These are phyloP conservation scores for Poteriospumella lacustris DNA, from an alignment of 108 stramenopile genomes.

Conservation along the genomic window DNA sequence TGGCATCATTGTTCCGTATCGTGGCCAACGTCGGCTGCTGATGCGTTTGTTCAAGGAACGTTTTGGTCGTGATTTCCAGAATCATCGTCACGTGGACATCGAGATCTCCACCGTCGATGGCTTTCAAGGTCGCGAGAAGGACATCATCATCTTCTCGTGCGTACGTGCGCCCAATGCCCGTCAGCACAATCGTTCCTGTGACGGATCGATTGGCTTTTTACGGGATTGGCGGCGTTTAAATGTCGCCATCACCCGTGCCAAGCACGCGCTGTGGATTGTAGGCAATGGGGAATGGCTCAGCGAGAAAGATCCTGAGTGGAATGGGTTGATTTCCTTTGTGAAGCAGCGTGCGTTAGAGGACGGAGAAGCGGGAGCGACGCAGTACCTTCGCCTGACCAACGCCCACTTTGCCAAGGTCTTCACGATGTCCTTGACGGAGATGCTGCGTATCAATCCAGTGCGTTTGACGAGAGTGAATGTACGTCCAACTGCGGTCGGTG, in stretches of 20 bases:
- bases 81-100: slow-evolving; percentile 16
- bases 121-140: slow-evolving; percentile 54
- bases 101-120: slow-evolving; percentile 54
- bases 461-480: too few relatives aligned
- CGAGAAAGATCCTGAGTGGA: slow-evolving; percentile 59
- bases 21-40: neutral
- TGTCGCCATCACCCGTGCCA: slow-evolving; percentile 76
- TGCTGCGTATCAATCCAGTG: too few relatives aligned
- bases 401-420: too few relatives aligned
- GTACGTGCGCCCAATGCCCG: slow-evolving; percentile 42
- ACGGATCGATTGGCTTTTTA: slow-evolving; percentile 68
- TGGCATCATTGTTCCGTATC: slow-evolving; percentile 4
- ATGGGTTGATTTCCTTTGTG: slow-evolving; percentile 48
- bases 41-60: neutral
- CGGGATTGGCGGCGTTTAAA: slow-evolving; percentile 67
- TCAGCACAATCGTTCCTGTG: too few relatives aligned
- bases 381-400: too few relatives aligned
- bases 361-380: too few relatives aligned
- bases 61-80: neutral
- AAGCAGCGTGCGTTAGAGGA: too few relatives aligned
- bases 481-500: too few relatives aligned
- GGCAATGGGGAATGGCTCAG: slow-evolving; percentile 55
- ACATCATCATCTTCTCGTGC: slow-evolving; percentile 51
- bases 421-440: too few relatives aligned
- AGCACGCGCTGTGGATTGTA: slow-evolving; percentile 57